phyloP scores from a whole-genome alignment of 805 yeast species.

The Candida peoriensis region DNA sequence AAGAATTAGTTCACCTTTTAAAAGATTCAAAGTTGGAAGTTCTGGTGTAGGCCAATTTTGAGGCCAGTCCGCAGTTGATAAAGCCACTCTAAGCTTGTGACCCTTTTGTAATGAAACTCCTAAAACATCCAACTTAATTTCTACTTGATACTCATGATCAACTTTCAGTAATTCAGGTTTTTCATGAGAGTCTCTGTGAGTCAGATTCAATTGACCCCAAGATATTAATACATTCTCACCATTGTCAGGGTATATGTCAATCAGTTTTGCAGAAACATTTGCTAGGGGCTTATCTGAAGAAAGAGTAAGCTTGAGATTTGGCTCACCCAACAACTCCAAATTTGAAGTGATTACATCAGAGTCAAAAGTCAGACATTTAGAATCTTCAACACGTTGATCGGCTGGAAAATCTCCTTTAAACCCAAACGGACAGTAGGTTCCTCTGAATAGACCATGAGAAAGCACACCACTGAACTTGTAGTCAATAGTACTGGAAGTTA shows the following conservation, averaged over 20 bases:
- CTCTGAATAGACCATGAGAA: constrained; percentile 40
- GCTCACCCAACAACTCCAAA: constrained; percentile 33
- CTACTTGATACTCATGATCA: constrained; percentile 29
- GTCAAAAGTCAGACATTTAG: constrained; percentile 34
- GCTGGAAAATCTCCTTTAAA: constrained; percentile 42
- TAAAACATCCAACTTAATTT: constrained; percentile 34
- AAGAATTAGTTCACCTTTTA: constrained; percentile 26
- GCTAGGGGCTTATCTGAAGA: constrained; percentile 35
- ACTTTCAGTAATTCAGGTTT: constrained; percentile 31
- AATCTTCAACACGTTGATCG: constrained; percentile 38
- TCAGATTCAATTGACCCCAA: constrained; percentile 41
- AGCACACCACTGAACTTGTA: constrained; percentile 28
- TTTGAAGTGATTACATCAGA: constrained; percentile 22
- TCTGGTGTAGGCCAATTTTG: constrained; percentile 42
- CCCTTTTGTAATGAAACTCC: constrained; percentile 33
- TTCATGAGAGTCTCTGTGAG: constrained; percentile 38
- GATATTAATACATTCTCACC: constrained; percentile 31
- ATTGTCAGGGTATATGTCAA: constrained; percentile 34
- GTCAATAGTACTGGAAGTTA: constrained; percentile 1
- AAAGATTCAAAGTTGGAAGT: constrained; percentile 32
- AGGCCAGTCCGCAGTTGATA: constrained; percentile 45
- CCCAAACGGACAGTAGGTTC: constrained; percentile 43
- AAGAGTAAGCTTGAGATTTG: constrained; percentile 27
- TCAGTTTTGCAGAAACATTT: constrained; percentile 34
- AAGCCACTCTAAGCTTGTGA: constrained; percentile 34